Evolutionary conservation across 2,329 filamentous ascomycete genomes (phyloP).

Genomic region (Xylariales sp.): DNA sequence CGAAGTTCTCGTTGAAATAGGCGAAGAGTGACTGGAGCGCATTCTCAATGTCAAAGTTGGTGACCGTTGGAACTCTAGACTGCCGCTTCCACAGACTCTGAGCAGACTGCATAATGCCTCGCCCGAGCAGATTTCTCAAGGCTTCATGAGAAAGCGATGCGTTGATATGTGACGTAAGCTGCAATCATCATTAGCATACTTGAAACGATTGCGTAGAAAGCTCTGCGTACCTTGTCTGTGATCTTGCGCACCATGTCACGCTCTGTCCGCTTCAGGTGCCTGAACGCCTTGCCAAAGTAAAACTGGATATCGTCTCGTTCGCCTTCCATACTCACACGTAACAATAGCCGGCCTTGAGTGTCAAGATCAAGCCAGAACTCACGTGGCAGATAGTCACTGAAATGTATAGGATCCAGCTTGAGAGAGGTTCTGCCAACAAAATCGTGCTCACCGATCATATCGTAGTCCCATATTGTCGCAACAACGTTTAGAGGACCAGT

Average conservation of each 20-base stretch:
- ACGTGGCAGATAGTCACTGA: slow-evolving; percentile 89
- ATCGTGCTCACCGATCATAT: slow-evolving; percentile 94
- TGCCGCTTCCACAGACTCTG: slow-evolving; percentile 40
- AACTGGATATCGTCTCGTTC: slow-evolving; percentile 98
- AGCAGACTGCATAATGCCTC: slow-evolving; percentile 43
- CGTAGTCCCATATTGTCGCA: slow-evolving; percentile 97
- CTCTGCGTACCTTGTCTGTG: slow-evolving; percentile 76
- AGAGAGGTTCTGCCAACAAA: slow-evolving; percentile 95
- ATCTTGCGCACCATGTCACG: slow-evolving; percentile 97
- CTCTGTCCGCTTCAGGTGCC: slow-evolving; percentile 90
- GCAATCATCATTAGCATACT: slow-evolving; percentile 12
- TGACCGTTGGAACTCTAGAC: slow-evolving; percentile 52
- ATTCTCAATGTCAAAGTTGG: slow-evolving; percentile 70
- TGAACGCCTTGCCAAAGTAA: slow-evolving; percentile 95
- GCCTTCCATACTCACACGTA: slow-evolving; percentile 97
- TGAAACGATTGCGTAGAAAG: not conserved
- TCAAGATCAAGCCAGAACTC: slow-evolving; percentile 98
- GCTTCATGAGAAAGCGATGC: slow-evolving; percentile 80
- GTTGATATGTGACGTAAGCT: slow-evolving; percentile 92
- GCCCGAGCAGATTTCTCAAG: slow-evolving; percentile 67
- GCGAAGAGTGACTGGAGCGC: slow-evolving; percentile 80
- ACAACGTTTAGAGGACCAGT: slow-evolving; percentile 89
- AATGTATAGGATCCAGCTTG: slow-evolving; percentile 96
- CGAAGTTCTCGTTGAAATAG: slow-evolving; percentile 98
- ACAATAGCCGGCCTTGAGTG: slow-evolving; percentile 82